Evolutionary conservation across 176 grass and related monocot species (phyloP), one percentile per base, ranked within the genome.

Genomic region (Juncus inflexus): DNA sequence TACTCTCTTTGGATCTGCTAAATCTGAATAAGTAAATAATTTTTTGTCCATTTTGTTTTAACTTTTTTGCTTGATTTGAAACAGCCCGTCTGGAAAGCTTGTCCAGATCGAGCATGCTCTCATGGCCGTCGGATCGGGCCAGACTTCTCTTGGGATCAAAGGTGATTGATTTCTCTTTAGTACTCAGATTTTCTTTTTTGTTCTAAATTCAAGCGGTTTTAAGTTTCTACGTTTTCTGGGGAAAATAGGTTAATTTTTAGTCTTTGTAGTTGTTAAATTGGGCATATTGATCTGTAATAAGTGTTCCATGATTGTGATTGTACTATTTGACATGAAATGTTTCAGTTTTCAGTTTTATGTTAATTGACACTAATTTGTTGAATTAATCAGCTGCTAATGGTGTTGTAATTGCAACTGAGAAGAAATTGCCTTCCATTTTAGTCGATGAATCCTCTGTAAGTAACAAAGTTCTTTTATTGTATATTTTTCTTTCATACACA

Each of bases 71-170:
- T n/a, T n/a, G 61, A 72, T 71, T 77, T 15, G 42, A 69, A 70
- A 67, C 80, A 92, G 94, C 67, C 94, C 94, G 3, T 92, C 94
- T 9, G 88, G 94, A 57, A 99, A 99, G 78, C 80, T 92, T 62
- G 94, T 99, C 58, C 88, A 99, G 78, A 99, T 92, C 77, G 88
- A 92, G 69, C 94, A 99, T 69, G 94, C 94, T 12, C 85, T 99
- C 45, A 91, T 68, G 57, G 88, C 94, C 2, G 94, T 99, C 28
- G 88, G 88, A 86, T 92, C 88, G 58, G 94, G 94, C 51, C 94
- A 99, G 77, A 99, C 94, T 5, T 99, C 94, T 41, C 94, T 99
- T 45, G 92, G 92, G 35, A 97, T 97, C 80, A 97, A 97, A 91
- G 94, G 94, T 91, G 62, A 58, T 38, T 60, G 35, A 38, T 14